Conservation (phyloP, 116 monocot species). For the Thalassia testudinum region DNA sequence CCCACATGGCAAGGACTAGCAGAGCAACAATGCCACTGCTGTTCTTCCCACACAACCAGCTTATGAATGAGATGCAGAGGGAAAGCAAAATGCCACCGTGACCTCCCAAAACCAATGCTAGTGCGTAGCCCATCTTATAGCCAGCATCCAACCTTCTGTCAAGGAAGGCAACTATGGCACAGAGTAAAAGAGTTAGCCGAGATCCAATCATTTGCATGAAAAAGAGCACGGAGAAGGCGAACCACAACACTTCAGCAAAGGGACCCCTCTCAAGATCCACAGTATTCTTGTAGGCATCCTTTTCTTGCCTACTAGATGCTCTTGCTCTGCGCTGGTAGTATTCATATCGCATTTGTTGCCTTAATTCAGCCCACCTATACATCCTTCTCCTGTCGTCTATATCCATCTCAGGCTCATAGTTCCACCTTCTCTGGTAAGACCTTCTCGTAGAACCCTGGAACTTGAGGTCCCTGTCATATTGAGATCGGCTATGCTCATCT, state of each 20-base stretch:
- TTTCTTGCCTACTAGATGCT: not conserved
- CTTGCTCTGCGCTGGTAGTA: constrained; percentile 1
- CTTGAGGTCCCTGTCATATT: constrained; percentile 1
- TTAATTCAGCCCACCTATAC: constrained; percentile 43
- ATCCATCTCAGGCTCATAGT: constrained; percentile 9
- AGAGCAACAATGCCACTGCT: constrained; percentile 43
- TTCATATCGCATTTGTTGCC: constrained; percentile 18
- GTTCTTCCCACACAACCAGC: constrained; percentile 71
- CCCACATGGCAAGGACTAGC: constrained; percentile 49
- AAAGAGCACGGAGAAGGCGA: constrained; percentile 38
- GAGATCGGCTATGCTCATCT: no score
- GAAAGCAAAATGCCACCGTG: constrained; percentile 37
- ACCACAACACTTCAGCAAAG: constrained; percentile 40
- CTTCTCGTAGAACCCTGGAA: constrained; percentile 10
- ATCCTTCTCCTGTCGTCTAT: constrained; percentile 12
- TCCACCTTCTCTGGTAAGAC: constrained; percentile 11
- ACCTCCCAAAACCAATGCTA: constrained; percentile 54
- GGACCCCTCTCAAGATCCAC: constrained; percentile 18
- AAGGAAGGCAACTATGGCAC: constrained; percentile 24
- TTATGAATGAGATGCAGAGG: constrained; percentile 34
- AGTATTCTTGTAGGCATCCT: constrained; percentile 2
- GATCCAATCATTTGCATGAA: constrained; percentile 33
- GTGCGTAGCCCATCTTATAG: constrained; percentile 53
- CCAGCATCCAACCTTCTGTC: constrained; percentile 48
- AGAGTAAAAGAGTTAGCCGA: constrained; percentile 27